Evolutionary conservation across 2,329 filamentous ascomycete species (phyloP).

Genomic region (Onygenales sp.): DNA sequence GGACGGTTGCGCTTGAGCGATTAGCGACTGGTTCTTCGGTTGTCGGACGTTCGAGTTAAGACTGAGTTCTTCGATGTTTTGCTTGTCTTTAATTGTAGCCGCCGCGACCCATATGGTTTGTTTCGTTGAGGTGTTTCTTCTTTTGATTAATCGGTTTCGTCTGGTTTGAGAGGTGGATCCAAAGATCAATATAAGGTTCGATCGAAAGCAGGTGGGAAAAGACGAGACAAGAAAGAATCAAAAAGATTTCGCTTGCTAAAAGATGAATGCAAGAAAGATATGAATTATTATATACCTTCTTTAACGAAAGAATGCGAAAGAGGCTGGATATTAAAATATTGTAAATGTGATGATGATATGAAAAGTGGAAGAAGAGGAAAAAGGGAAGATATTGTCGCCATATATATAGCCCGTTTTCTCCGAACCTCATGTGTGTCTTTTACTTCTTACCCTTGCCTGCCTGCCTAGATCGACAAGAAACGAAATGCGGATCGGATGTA

Average conservation of each 20-base stretch:
- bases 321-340: neutral
- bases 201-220: neutral
- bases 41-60: neutral
- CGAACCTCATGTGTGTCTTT: neutral
- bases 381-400: neutral
- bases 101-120: constrained; percentile 2
- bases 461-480: neutral
- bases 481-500: neutral
- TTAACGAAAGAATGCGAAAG: constrained; percentile 1
- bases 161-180: neutral
- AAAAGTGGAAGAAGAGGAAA: neutral
- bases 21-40: neutral
- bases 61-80: too few relatives aligned
- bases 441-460: neutral
- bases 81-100: constrained; percentile 2
- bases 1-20: neutral
- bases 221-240: neutral
- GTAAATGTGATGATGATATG: neutral
- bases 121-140: neutral
- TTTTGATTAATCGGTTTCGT: neutral
- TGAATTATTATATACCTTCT: constrained; percentile 1
- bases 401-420: constrained; percentile 3
- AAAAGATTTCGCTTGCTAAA: neutral
- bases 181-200: neutral
- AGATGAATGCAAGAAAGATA: neutral